Conservation (phyloP, 2,329 filamentous ascomycete genomes). For the Cladosporium sp. region DNA sequence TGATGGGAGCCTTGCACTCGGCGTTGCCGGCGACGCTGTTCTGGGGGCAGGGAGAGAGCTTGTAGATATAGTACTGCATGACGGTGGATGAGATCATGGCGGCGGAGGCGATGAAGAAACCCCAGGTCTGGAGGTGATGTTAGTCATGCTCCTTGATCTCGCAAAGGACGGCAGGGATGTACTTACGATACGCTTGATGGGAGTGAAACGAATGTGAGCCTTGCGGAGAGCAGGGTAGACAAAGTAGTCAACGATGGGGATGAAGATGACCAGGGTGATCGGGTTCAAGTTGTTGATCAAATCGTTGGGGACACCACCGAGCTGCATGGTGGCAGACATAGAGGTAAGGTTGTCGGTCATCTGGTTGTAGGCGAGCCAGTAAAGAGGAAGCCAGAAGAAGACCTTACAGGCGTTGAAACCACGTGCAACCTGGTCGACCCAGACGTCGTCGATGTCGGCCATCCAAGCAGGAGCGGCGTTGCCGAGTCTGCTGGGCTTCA, state of each 20-base stretch:
- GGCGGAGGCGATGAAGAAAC: conserved; percentile 50
- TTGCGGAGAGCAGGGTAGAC: conserved; percentile 45
- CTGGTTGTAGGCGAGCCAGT: conserved; percentile 59
- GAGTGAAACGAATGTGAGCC: conserved; percentile 39
- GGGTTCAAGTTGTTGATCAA: conserved; percentile 36
- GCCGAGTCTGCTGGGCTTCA: conserved; percentile 26
- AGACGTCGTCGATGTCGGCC: conserved; percentile 71
- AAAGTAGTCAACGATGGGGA: conserved; percentile 34
- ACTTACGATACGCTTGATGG: conserved; percentile 48
- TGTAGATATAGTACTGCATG: conserved; percentile 42
- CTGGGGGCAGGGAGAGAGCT: conserved; percentile 5
- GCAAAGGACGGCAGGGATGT: conserved; percentile 25
- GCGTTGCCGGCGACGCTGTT: not conserved
- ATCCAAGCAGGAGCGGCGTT: conserved; percentile 64
- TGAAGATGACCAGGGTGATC: conserved; percentile 15
- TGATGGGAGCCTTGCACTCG: conserved; percentile 33
- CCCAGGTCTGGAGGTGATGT: conserved; percentile 33
- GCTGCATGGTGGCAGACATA: conserved; percentile 37
- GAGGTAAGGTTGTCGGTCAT: conserved; percentile 48
- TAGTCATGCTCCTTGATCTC: not conserved
- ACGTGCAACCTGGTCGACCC: conserved; percentile 72
- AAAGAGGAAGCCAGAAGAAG: conserved; percentile 51
- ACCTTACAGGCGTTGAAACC: conserved; percentile 65
- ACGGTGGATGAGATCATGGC: conserved; percentile 53
- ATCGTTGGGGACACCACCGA: conserved; percentile 45